A percentile compares a stretch with the other conserved stretches of the same genome.
Evolutionary conservation across 148 eudicot genomes (phyloP).

Genomic region (Heliosperma pusillum): DNA sequence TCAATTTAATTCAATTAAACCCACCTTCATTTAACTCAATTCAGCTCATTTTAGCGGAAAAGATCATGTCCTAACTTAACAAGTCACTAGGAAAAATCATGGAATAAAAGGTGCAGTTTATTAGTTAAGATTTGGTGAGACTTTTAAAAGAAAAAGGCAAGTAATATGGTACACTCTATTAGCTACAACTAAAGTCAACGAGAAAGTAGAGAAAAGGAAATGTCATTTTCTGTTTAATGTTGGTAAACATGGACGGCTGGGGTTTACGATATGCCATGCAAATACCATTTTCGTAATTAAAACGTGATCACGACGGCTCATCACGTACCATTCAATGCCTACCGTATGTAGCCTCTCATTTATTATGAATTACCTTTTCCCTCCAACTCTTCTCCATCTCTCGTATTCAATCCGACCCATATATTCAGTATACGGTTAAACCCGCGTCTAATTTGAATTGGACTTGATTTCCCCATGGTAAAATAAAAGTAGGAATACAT

Average conservation of each 20-base stretch:
- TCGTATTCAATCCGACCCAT: not conserved
- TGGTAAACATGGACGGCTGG: constrained; percentile 27
- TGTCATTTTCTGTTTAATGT: not conserved
- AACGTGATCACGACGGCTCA: constrained; percentile 33
- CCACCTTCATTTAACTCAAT: too few species aligned
- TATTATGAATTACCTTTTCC: not conserved
- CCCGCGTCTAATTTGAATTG: too few species aligned
- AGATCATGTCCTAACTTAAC: too few species aligned
- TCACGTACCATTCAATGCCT: constrained; percentile 18
- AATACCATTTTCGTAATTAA: constrained; percentile 9
- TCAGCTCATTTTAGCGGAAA: too few species aligned
- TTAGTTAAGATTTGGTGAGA: not conserved
- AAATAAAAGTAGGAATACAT: too few species aligned
- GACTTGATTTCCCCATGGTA: too few species aligned
- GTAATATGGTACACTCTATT: not conserved
- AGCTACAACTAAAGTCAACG: too few species aligned
- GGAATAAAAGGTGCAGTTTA: not conserved
- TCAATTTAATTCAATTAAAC: too few species aligned
- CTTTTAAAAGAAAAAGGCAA: constrained; percentile 9
- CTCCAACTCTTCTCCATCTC: not conserved
- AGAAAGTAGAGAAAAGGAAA: too few species aligned
- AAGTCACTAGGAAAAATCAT: not conserved
- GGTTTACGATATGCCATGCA: constrained; percentile 25
- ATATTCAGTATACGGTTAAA: too few species aligned
- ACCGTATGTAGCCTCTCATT: not conserved